A percentile compares a stretch with the other conserved stretches of the same genome.
Conservation (phyloP, 495 filamentous ascomycete genomes). For the Trichoderma parareesei region DNA sequence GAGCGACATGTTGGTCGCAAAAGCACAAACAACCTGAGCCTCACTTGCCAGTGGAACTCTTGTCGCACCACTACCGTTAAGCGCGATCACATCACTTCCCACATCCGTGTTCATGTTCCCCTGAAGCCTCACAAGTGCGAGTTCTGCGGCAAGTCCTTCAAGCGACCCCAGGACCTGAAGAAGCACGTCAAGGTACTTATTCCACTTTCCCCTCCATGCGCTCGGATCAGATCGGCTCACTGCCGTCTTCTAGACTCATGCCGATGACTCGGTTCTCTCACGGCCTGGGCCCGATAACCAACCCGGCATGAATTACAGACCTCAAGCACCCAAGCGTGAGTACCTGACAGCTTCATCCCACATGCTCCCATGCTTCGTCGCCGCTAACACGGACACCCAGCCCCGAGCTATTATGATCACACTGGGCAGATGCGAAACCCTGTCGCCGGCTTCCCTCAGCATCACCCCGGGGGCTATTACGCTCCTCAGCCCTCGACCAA, state of each 20-base stretch:
- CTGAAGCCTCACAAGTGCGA: slow-evolving; percentile 98
- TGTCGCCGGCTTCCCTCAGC: slow-evolving; percentile 3
- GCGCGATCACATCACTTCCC: slow-evolving; percentile 98
- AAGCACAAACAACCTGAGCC: slow-evolving; percentile 95
- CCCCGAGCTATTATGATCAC: slow-evolving; percentile 48
- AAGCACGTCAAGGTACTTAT: slow-evolving; percentile 82
- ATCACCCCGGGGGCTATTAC: slow-evolving; percentile 32
- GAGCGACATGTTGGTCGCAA: slow-evolving; percentile 98
- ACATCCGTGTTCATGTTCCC: slow-evolving; percentile 96
- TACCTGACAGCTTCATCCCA: slow-evolving; percentile 28
- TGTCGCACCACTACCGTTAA: slow-evolving; percentile 97
- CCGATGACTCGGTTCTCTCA: slow-evolving; percentile 87
- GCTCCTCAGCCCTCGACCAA: slow-evolving; percentile 48
- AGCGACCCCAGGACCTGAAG: slow-evolving; percentile 97
- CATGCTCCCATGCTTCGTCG: neutral
- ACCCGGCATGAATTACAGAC: slow-evolving; percentile 52
- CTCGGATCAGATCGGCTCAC: neutral
- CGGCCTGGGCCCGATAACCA: slow-evolving; percentile 63
- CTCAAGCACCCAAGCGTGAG: slow-evolving; percentile 41
- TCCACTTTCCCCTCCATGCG: neutral
- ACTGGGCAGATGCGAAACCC: slow-evolving; percentile 44
- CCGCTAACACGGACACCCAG: slow-evolving; percentile 26
- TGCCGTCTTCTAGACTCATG: slow-evolving; percentile 58
- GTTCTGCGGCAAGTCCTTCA: slow-evolving; percentile 98
- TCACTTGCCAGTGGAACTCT: slow-evolving; percentile 94